Evolutionary conservation across 139 green algal species (phyloP).

Genomic region (Pleodorina starrii): DNA sequence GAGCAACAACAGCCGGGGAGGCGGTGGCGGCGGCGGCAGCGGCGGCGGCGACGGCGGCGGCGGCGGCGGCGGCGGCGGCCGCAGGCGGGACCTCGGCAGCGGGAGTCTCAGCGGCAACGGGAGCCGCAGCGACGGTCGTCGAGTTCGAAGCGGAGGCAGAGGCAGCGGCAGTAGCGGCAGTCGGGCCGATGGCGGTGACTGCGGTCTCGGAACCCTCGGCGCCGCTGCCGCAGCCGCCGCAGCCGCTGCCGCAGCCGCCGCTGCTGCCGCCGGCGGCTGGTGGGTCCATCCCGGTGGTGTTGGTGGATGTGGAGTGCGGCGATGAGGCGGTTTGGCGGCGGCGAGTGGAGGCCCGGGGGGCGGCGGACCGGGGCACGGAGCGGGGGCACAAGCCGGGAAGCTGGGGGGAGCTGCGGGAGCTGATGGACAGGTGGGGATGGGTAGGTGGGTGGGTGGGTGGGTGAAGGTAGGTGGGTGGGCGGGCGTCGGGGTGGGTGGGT

Average conservation of each 20-base stretch:
- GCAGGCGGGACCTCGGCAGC: neutral
- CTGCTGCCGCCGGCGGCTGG: too few relatives aligned
- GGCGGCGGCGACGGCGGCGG: neutral
- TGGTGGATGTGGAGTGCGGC: constrained; percentile 72
- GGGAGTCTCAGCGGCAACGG: neutral
- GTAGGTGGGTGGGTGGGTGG: neutral
- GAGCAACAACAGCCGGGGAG: too few relatives aligned
- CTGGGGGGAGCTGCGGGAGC: constrained; percentile 68
- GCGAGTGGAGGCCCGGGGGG: constrained; percentile 66
- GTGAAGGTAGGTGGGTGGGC: neutral
- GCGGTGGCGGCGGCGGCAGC: too few relatives aligned
- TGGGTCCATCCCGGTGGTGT: constrained; percentile 36
- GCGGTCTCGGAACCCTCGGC: too few relatives aligned
- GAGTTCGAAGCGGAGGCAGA: neutral
- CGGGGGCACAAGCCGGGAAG: constrained; percentile 69
- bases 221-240: too few relatives aligned
- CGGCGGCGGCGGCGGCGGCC: too few relatives aligned
- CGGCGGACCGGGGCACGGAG: constrained; percentile 10
- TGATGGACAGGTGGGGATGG: constrained; percentile 54
- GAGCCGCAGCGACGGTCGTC: neutral
- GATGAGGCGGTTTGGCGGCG: constrained; percentile 63
- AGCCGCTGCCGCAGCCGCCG: too few relatives aligned
- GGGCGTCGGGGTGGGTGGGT: too few relatives aligned
- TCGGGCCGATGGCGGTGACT: too few relatives aligned
- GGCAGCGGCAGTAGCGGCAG: neutral